Percentiles rank a stretch among this genome's conserved stretches.
phyloP scores from a whole-genome alignment of 306 rosid species.

The Herpetospermum pedunculosum region DNA sequence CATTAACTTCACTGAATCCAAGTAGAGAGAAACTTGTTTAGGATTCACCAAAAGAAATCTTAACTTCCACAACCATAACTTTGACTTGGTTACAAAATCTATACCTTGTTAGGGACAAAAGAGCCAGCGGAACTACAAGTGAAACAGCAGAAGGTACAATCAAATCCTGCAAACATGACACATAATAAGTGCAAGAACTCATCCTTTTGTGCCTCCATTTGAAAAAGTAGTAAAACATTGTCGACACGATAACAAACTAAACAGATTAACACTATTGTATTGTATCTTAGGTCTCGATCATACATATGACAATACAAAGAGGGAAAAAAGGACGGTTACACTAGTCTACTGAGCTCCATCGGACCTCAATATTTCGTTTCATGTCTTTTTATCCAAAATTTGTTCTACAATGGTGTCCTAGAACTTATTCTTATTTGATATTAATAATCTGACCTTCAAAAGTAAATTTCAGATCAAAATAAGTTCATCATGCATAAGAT shows the following conservation, averaged over 20 bases:
- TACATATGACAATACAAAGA: neutral
- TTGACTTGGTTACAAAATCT: constrained; percentile 10
- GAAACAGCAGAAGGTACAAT: constrained; percentile 65
- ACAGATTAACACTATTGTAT: neutral
- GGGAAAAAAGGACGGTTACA: too few species aligned
- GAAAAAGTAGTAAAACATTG: neutral
- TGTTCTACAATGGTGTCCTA: neutral
- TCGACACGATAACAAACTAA: too few species aligned
- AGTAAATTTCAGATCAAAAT: neutral
- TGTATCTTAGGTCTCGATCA: neutral
- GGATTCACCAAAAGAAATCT: constrained; percentile 6
- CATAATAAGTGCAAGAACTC: neutral
- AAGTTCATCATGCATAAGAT: neutral
- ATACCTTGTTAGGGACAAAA: constrained; percentile 79
- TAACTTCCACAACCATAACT: constrained; percentile 2
- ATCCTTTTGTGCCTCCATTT: neutral
- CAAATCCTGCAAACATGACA: constrained; percentile 37
- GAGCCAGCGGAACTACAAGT: constrained; percentile 75
- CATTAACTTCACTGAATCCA: constrained; percentile 67
- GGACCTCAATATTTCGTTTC: too few species aligned
- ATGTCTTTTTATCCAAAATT: too few species aligned
- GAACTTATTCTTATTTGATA: neutral
- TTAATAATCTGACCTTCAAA: too few species aligned
- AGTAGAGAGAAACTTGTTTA: constrained; percentile 18
- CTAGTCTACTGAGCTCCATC: too few species aligned